phyloP scores from a whole-genome alignment of 495 filamentous ascomycete genomes.

The Thozetella sp. region DNA sequence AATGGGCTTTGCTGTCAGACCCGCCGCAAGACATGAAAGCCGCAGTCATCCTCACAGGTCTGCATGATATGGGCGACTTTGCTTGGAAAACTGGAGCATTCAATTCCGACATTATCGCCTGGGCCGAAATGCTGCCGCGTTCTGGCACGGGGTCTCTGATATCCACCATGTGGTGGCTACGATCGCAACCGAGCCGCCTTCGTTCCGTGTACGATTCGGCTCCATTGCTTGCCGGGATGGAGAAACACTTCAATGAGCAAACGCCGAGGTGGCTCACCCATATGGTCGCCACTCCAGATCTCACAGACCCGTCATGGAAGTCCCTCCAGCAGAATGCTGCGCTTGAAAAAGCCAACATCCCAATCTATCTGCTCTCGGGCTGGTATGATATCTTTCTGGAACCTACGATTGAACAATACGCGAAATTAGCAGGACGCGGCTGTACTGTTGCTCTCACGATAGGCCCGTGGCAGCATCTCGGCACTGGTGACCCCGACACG shows the following conservation, averaged over 20 bases:
- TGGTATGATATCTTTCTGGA: slow-evolving; percentile 27
- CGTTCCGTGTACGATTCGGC: not conserved
- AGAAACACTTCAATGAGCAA: slow-evolving; percentile 17
- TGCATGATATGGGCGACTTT: slow-evolving; percentile 20
- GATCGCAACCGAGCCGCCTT: not conserved
- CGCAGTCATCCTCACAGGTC: slow-evolving; percentile 20
- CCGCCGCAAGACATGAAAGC: slow-evolving; percentile 27
- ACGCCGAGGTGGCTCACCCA: slow-evolving; percentile 17
- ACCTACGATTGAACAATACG: slow-evolving; percentile 23
- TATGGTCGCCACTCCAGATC: slow-evolving; percentile 8
- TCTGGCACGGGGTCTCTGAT: not conserved
- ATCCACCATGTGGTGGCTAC: not conserved
- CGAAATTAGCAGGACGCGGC: slow-evolving; percentile 10
- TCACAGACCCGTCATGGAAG: slow-evolving; percentile 22
- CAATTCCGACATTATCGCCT: slow-evolving; percentile 19
- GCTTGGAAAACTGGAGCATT: slow-evolving; percentile 26
- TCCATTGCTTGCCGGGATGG: slow-evolving; percentile 15
- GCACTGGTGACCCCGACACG: not conserved
- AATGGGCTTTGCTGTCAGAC: slow-evolving; percentile 30
- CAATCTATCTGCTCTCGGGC: slow-evolving; percentile 25
- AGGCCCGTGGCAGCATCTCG: slow-evolving; percentile 15
- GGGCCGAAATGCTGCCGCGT: slow-evolving; percentile 7
- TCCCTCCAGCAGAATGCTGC: slow-evolving; percentile 7
- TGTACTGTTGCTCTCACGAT: slow-evolving; percentile 10
- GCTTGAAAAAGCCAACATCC: slow-evolving; percentile 23